Percentiles rank a stretch among this genome's conserved stretches.
These are phyloP conservation scores for Rhododendron kiyosumense DNA, from an alignment of 148 eudicot species.

Conservation along the genomic window DNA sequence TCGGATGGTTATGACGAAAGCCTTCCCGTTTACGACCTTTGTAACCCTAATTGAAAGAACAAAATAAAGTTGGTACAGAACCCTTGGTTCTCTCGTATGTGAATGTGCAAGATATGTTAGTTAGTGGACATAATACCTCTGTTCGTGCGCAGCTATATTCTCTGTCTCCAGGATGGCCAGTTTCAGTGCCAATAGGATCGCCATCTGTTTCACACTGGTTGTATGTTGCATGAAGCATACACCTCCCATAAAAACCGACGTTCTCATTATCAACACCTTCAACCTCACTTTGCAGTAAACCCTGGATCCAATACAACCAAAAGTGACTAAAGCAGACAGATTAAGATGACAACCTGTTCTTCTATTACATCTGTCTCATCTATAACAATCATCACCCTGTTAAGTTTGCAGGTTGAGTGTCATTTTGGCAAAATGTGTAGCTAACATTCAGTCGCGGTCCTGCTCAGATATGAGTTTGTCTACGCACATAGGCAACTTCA, in stretches of 20 bases:
- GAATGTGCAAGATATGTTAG: not conserved
- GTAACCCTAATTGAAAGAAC: constrained; percentile 39
- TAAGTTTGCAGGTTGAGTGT: not conserved
- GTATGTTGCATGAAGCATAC: constrained; percentile 40
- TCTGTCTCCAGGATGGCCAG: constrained; percentile 24
- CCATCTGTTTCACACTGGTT: constrained; percentile 15
- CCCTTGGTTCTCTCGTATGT: not conserved
- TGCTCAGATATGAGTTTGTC: not conserved
- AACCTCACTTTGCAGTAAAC: constrained; percentile 53
- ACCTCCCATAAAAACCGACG: constrained; percentile 52
- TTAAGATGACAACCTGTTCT: not conserved
- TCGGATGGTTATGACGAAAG: constrained; percentile 21
- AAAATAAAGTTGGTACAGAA: constrained; percentile 5
- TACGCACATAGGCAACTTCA: not conserved
- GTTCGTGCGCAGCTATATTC: constrained; percentile 58
- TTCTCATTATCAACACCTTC: constrained; percentile 39
- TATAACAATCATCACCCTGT: not conserved
- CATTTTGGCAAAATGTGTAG: not conserved
- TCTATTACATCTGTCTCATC: not conserved
- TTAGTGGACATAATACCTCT: constrained; percentile 32
- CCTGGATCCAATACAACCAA: constrained; percentile 26
- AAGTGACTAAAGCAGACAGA: not conserved
- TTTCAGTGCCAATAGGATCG: constrained; percentile 13
- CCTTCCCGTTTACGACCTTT: constrained; percentile 46
- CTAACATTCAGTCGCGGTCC: not conserved